Base-by-base conservation (phyloP, 441 rosid species). In the Populus trichocarpa region DNA sequence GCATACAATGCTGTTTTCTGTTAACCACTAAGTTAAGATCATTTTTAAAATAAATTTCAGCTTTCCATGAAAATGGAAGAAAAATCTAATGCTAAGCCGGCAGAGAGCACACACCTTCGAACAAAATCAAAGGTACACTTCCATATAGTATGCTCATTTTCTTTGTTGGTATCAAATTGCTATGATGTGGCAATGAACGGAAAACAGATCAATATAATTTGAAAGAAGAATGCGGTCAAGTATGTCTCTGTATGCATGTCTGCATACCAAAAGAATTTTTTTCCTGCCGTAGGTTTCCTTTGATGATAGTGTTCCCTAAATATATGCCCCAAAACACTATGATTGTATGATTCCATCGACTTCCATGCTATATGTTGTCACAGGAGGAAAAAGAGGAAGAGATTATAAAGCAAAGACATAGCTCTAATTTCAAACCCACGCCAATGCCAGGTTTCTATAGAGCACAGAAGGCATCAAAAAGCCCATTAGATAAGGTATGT, bases 71-170 rank as follows among this genome's bases (percentile, higher is more conserved):
- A 86, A 59, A 50, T 70, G 80, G 90, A 81, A 64, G 87, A 77
- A 74, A 87, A 83, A 84, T 80, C 92, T 66, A 79, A 82, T 77
- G 79, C 86, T 70, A 30, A 30, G 32, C 86, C 80, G 50, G 81
- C 78, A 65, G 91, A 82, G 82, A 87, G 83, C 76, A 79, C 80
- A 40, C 73, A 67, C 66, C 78, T 86, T 73, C 87, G 70, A 74
- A 80, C 86, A 66, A 92, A 86, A 85, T 73, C 90, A 26, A 90
- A 90, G 97, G 99, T 94, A 74, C 67, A 65, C 33, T 32, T 33
- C 71, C n/a, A 74, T 33, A 1, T 18, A 14, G 20, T 11, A 30
- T 30, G 32, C n/a, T 11, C 50, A 14, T 32, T 18, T 69, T 69
- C 42, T 8, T 65, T 65, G 16, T 25, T 10, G 8, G 6, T 65